phyloP scores from a whole-genome alignment of 169 alveolate species.

The Cryptosporidium parvum region DNA sequence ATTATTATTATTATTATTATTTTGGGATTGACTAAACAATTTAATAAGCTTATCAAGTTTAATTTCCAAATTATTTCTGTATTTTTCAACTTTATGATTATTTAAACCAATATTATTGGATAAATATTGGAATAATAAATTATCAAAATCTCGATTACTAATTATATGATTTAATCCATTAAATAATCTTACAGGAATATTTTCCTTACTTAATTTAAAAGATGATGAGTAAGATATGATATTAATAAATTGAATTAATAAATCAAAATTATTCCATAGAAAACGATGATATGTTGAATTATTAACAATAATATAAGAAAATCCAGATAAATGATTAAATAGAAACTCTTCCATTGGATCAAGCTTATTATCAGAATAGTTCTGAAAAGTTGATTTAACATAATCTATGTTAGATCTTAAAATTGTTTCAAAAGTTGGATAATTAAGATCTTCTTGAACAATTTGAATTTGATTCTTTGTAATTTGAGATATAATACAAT shows the following conservation, averaged over 20 bases:
- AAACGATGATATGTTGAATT: conserved; percentile 8
- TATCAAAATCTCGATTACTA: conserved; percentile 29
- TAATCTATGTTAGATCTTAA: conserved; percentile 10
- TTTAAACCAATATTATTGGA: background rate
- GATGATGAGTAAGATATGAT: conserved; percentile 12
- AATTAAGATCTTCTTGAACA: background rate
- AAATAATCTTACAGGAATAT: conserved; percentile 20
- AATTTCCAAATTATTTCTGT: background rate
- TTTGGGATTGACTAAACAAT: background rate
- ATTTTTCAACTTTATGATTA: background rate
- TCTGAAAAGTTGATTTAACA: background rate
- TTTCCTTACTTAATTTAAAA: conserved; percentile 35
- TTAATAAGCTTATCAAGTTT: background rate
- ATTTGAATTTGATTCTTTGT: too few species aligned
- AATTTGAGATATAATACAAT: background rate
- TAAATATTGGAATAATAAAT: conserved; percentile 7
- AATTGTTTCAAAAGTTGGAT: background rate
- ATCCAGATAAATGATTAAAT: conserved; percentile 36
- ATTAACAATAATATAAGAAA: conserved; percentile 18
- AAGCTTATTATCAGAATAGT: background rate
- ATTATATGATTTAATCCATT: background rate
- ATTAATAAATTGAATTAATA: conserved; percentile 2
- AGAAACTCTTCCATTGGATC: conserved; percentile 33
- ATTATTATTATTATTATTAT: background rate
- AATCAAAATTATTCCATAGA: conserved; percentile 37